phyloP scores from a whole-genome alignment of 1,284 basidiomycete species.

The Ustilago bromivora region DNA sequence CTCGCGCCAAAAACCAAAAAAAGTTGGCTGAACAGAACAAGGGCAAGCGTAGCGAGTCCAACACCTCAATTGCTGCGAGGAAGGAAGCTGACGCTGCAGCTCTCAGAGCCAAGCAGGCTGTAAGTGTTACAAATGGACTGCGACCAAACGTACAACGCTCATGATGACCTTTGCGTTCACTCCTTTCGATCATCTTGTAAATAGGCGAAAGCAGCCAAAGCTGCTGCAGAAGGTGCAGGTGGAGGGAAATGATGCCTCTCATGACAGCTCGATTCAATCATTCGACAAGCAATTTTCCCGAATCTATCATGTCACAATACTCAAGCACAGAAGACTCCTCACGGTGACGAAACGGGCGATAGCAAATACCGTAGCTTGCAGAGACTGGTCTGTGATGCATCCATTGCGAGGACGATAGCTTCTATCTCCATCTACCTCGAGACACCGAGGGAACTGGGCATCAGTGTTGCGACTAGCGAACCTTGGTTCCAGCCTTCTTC shows the following conservation, averaged over 20 bases:
- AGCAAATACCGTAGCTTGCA: neutral
- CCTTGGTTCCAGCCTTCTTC: slow-evolving; percentile 55
- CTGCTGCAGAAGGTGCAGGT: slow-evolving; percentile 29
- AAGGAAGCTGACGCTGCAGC: slow-evolving; percentile 65
- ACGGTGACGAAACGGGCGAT: neutral
- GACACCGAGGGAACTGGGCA: neutral
- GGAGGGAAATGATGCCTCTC: slow-evolving; percentile 21
- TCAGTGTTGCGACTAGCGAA: slow-evolving; percentile 11
- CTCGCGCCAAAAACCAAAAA: slow-evolving; percentile 67
- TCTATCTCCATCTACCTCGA: neutral
- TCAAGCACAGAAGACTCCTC: neutral
- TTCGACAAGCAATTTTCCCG: neutral
- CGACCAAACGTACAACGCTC: no score
- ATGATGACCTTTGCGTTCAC: neutral
- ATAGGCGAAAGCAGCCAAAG: slow-evolving; percentile 49
- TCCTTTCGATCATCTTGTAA: neutral
- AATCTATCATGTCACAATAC: neutral
- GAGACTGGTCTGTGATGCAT: neutral
- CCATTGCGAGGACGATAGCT: slow-evolving; percentile 3
- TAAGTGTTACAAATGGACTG: slow-evolving; percentile 24
- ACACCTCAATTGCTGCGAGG: slow-evolving; percentile 56
- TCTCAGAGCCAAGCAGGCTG: slow-evolving; percentile 64
- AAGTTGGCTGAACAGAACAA: slow-evolving; percentile 64
- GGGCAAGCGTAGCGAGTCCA: slow-evolving; percentile 57
- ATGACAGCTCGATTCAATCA: neutral